Evolutionary conservation across 2,329 filamentous ascomycete genomes (phyloP).

Genomic region (Apiospora saccharicola): DNA sequence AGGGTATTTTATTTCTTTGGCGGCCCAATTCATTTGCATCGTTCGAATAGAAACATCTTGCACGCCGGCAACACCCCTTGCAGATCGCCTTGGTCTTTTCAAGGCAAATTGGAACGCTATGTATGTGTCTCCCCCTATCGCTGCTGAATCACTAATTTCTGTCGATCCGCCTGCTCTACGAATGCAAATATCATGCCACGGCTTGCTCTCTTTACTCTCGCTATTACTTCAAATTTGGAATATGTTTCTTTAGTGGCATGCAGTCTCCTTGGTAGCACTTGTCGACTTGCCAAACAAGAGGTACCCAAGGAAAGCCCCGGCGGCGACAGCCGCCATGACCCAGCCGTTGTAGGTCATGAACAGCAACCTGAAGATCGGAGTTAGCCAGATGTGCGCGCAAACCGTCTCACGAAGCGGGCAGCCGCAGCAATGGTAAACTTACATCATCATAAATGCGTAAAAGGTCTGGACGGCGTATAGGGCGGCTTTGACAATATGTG

Average conservation of each 20-base stretch:
- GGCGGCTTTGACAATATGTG: constrained; percentile 79
- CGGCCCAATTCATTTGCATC: not conserved
- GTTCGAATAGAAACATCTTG: not conserved
- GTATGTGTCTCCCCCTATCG: not conserved
- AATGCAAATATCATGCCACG: not conserved
- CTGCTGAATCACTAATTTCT: not conserved
- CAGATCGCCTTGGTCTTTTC: not conserved
- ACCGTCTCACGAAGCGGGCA: not conserved
- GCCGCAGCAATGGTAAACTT: constrained; percentile 52
- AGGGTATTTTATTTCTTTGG: not conserved
- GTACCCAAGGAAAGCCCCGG: constrained; percentile 91
- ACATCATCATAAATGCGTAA: constrained; percentile 99
- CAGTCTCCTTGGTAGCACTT: constrained; percentile 81
- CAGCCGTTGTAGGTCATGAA: constrained; percentile 99
- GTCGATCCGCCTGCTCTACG: not conserved
- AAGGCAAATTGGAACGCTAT: not conserved
- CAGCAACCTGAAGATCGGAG: constrained; percentile 73
- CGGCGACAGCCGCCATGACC: constrained; percentile 90
- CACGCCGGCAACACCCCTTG: not conserved
- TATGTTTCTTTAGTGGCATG: constrained; percentile 75
- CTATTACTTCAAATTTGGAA: not conserved
- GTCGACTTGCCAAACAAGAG: constrained; percentile 77
- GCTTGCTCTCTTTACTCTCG: not conserved
- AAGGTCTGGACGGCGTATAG: constrained; percentile 95
- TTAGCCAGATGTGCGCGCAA: not conserved